Evolutionary conservation across 441 rosid species (phyloP).

Genomic region (Aquilaria agallochum): DNA sequence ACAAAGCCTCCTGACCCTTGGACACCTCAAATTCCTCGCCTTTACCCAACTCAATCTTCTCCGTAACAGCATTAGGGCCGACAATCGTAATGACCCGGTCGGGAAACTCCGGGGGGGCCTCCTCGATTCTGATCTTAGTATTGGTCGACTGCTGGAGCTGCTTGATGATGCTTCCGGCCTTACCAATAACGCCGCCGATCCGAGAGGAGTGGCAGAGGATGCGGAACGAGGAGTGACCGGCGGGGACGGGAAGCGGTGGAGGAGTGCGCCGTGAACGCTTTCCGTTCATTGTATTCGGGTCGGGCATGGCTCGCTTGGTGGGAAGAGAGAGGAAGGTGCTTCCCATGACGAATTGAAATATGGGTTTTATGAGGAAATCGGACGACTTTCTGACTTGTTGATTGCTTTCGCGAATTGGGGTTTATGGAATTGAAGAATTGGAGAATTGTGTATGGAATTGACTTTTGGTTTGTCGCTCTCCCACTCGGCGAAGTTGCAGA

Average conservation of each 20-base stretch:
- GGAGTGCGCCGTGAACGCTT: constrained; percentile 42
- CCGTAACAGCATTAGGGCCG: constrained; percentile 24
- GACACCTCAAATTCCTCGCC: constrained; percentile 52
- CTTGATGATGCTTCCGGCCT: constrained; percentile 72
- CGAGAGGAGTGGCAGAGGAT: constrained; percentile 65
- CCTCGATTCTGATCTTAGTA: constrained; percentile 78
- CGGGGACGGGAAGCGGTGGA: constrained; percentile 32
- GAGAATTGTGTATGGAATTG: no score
- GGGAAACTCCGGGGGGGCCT: constrained; percentile 48
- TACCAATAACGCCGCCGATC: constrained; percentile 84
- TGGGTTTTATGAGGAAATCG: neutral
- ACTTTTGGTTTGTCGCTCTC: no score
- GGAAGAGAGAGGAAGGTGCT: constrained; percentile 33
- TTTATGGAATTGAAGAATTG: no score
- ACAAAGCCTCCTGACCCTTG: constrained; percentile 79
- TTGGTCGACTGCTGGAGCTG: constrained; percentile 71
- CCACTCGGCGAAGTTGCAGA: no score
- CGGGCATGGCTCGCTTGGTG: constrained; percentile 43
- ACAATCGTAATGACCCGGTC: constrained; percentile 69
- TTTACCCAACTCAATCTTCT: constrained; percentile 13
- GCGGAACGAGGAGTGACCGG: constrained; percentile 58
- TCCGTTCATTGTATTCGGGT: constrained; percentile 35
- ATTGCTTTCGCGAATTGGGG: no score
- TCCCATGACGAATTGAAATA: constrained; percentile 30
- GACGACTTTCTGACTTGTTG: no score